phyloP scores from a whole-genome alignment of 768 basidiomycete genomes.

The Suillus subaureus region DNA sequence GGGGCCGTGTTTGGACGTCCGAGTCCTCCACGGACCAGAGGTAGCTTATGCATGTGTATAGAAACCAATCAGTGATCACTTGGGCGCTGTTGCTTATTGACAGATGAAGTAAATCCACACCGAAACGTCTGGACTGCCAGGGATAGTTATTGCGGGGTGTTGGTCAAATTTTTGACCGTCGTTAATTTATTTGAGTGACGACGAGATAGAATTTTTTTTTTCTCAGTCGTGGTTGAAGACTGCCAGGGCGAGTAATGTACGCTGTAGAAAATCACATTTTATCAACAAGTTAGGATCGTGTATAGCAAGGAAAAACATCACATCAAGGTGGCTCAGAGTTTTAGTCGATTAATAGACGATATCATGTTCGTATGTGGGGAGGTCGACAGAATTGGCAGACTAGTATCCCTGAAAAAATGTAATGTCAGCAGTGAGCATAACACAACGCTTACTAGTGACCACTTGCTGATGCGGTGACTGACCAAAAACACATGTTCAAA shows the following conservation, averaged over 20 bases:
- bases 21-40: not conserved
- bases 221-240: not conserved
- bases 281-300: not conserved
- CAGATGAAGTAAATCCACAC: not conserved
- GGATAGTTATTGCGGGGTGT: not conserved
- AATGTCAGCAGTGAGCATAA: not conserved
- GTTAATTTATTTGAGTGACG: not conserved
- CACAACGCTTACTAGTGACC: not conserved
- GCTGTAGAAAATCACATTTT: not conserved
- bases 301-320: not conserved
- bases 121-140: not conserved
- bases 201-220: not conserved
- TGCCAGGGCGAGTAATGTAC: not conserved
- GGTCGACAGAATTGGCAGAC: not conserved
- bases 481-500: not conserved
- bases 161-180: not conserved
- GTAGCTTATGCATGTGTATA: not conserved
- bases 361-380: not conserved
- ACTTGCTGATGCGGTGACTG: not conserved
- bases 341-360: not conserved
- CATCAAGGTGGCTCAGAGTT: not conserved
- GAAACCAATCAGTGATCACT: not conserved
- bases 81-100: not conserved
- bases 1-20: not conserved
- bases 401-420: not conserved